Percentiles rank a stretch among this genome's conserved stretches.
Evolutionary conservation across 2,329 filamentous ascomycete genomes (phyloP).

Genomic region (Esteya vermicola): DNA sequence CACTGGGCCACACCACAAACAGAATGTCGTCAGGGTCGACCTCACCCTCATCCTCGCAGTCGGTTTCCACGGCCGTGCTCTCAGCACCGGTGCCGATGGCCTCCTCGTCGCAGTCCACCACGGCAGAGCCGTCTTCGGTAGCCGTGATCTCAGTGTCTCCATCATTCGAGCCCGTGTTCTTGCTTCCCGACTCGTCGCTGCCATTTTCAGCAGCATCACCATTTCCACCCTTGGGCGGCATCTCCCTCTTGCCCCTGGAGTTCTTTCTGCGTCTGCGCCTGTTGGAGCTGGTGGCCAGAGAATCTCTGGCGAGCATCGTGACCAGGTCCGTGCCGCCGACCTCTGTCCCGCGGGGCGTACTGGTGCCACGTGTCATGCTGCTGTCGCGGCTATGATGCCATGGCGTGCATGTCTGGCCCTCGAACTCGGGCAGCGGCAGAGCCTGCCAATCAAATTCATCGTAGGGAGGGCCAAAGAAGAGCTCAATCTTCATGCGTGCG

Average conservation of each 20-base stretch:
- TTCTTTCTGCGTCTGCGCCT: neutral
- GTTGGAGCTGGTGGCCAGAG: no score
- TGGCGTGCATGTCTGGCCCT: slow-evolving; percentile 1
- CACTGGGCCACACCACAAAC: slow-evolving; percentile 20
- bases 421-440: slow-evolving; percentile 18
- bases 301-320: no score
- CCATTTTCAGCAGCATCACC: neutral
- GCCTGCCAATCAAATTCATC: slow-evolving; percentile 22
- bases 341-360: slow-evolving; percentile 2
- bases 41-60: no score
- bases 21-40: slow-evolving; percentile 16
- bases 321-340: neutral
- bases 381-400: neutral
- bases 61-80: no score
- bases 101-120: no score
- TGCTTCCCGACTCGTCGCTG: no score
- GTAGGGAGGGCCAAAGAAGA: slow-evolving; percentile 20
- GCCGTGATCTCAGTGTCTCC: no score
- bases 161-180: no score
- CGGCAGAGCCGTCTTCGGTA: no score
- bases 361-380: neutral
- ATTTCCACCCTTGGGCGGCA: neutral
- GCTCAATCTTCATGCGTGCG: slow-evolving; percentile 20
- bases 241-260: neutral
- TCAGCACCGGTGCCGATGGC: no score